A percentile compares a stretch with the other conserved stretches of the same genome.
Evolutionary conservation across 176 grass and related monocot species (phyloP).

Genomic region (Carex myosuroides): DNA sequence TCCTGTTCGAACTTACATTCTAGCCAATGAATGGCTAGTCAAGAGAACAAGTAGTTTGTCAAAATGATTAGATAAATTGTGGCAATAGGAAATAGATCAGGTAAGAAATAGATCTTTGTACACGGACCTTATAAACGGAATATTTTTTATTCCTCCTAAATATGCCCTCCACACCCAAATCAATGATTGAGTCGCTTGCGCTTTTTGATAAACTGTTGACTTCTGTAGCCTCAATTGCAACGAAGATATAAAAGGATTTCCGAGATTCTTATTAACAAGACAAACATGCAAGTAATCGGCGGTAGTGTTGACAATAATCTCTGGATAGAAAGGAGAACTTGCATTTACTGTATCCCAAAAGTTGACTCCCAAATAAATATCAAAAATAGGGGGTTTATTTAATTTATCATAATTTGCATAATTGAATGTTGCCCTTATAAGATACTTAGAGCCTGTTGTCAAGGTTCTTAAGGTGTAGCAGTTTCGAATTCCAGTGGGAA

Average conservation of each 20-base stretch:
- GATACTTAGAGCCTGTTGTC: slow-evolving; percentile 33
- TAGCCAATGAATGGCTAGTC: no score
- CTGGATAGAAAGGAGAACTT: slow-evolving; percentile 9
- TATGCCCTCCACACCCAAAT: not conserved
- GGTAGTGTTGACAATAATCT: slow-evolving; percentile 31
- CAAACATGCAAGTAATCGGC: slow-evolving; percentile 39
- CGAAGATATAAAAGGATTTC: slow-evolving; percentile 38
- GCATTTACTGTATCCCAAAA: slow-evolving; percentile 28
- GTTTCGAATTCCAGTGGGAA: slow-evolving; percentile 26
- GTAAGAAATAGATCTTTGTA: slow-evolving; percentile 5
- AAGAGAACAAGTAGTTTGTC: no score
- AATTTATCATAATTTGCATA: slow-evolving; percentile 44
- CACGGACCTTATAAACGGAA: slow-evolving; percentile 8
- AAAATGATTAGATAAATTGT: not conserved
- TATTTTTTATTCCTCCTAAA: slow-evolving; percentile 19
- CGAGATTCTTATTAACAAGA: slow-evolving; percentile 27
- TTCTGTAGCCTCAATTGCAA: slow-evolving; percentile 32
- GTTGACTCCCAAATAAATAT: slow-evolving; percentile 36
- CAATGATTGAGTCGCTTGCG: slow-evolving; percentile 23
- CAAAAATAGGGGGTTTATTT: slow-evolving; percentile 30
- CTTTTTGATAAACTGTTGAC: not conserved
- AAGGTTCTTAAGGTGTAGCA: slow-evolving; percentile 46
- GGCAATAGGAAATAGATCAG: not conserved
- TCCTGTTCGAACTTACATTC: no score
- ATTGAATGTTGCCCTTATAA: slow-evolving; percentile 36